These are phyloP conservation scores for Ophiosphaerella korrae DNA, from an alignment of 2,329 filamentous ascomycete species.

Conservation along the genomic window DNA sequence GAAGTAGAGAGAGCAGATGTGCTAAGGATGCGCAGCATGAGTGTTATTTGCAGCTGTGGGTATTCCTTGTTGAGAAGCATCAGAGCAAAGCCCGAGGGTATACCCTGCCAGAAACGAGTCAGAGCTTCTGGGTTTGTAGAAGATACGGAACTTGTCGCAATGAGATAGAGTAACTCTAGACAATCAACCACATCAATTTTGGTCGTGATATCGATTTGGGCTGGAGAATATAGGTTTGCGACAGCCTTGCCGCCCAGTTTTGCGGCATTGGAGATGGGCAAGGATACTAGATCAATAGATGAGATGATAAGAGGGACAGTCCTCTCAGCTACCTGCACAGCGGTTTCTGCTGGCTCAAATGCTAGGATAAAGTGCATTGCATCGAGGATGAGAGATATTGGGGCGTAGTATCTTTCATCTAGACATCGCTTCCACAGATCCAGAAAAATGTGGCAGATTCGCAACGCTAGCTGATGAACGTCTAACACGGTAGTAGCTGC, in stretches of 20 bases:
- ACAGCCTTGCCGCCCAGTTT: conserved; percentile 35
- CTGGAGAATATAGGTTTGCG: conserved; percentile 38
- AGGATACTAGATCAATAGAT: conserved; percentile 61
- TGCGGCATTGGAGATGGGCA: conserved; percentile 51
- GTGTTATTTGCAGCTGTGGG: conserved; percentile 64
- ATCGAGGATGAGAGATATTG: conserved; percentile 69
- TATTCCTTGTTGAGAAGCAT: conserved; percentile 72
- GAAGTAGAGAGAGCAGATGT: conserved; percentile 68
- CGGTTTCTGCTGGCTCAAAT: conserved; percentile 63
- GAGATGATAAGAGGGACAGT: conserved; percentile 55
- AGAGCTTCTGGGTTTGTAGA: conserved; percentile 46
- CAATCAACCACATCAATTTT: conserved; percentile 68
- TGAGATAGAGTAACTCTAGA: conserved; percentile 68
- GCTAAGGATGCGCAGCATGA: conserved; percentile 68
- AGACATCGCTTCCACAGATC: conserved; percentile 72
- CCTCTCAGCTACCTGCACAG: conserved; percentile 63
- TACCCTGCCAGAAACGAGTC: conserved; percentile 67
- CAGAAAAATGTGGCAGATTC: conserved; percentile 68
- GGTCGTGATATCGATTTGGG: conserved; percentile 55
- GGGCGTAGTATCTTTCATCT: conserved; percentile 65
- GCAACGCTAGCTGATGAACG: conserved; percentile 62
- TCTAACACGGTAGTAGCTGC: conserved; percentile 58
- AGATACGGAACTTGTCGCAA: conserved; percentile 64
- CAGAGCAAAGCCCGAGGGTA: conserved; percentile 70
- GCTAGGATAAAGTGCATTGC: conserved; percentile 68